Conservation (phyloP, 2,329 filamentous ascomycete genomes). For the Xylariales sp. region DNA sequence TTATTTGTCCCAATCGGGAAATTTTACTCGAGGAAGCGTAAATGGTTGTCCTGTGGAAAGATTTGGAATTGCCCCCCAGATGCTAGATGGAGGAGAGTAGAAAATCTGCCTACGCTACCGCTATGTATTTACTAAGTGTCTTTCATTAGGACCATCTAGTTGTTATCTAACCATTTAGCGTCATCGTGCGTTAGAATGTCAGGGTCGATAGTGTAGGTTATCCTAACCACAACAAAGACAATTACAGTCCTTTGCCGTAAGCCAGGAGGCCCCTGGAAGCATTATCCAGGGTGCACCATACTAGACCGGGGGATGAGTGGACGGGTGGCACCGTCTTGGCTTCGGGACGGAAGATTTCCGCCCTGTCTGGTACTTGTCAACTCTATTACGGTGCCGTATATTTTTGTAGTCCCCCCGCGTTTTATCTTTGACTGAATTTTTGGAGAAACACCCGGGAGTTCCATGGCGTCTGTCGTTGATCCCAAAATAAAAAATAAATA, state of each 20-base stretch:
- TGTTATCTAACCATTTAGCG: conserved; percentile 20
- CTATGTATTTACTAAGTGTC: not conserved
- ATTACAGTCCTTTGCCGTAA: conserved; percentile 13
- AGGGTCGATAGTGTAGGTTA: not conserved
- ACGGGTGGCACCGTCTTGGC: conserved; percentile 37
- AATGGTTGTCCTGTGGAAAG: conserved; percentile 16
- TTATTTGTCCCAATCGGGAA: conserved; percentile 28
- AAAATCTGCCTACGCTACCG: conserved; percentile 29
- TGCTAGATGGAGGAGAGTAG: conserved; percentile 8
- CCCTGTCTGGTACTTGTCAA: conserved; percentile 28
- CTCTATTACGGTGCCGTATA: not conserved
- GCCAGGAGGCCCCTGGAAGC: conserved; percentile 5
- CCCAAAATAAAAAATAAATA: not conserved
- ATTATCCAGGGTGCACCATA: conserved; percentile 2
- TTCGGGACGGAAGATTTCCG: conserved; percentile 32
- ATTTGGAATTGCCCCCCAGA: conserved; percentile 35
- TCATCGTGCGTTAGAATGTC: conserved; percentile 21
- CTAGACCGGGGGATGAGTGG: conserved; percentile 1
- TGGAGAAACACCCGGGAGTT: not conserved
- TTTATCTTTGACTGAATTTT: conserved; percentile 1
- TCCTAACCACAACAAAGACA: conserved; percentile 5
- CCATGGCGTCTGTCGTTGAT: conserved; percentile 7
- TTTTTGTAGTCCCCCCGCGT: conserved; percentile 9
- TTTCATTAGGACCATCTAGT: not conserved
- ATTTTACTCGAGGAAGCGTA: conserved; percentile 36